Evolutionary conservation across 1,139 yeast species (phyloP), one percentile per base, ranked within the genome.

Genomic region (Suhomyces chickasaworum): DNA sequence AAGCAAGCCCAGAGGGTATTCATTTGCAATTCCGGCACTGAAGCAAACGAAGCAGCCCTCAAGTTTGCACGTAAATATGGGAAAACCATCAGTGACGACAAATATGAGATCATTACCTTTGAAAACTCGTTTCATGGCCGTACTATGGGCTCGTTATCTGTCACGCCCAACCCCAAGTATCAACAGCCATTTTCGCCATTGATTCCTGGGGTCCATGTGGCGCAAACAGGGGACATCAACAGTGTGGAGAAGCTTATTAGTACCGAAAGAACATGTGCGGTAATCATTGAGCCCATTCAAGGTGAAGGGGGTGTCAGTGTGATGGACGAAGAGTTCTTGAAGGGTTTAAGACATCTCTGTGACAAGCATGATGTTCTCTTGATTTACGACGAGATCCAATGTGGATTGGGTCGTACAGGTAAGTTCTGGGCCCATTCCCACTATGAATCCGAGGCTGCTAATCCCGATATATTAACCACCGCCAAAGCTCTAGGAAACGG

Each of bases 401-500:
- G 97, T 74, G 99, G 99, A 17, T 75, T 93, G 56, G 97, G 97
- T 17, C 84, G 99, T 65, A 76, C 96, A 0, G 99, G 99, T 37
- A 79, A 82, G 51, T 71, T 93, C 39, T 93, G 99, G 99, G 96
- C 98, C 0, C 99, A 93, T 63, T 74, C 84, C 31, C 71, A 78
- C 54, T 71, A 86, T 43, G 89, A 91, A 37, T 65, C 73, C 39
- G 87, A 81, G 50, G 41, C 40, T 3, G 96, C 93, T 0, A 95
- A 89, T 61, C 99, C 99, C 3, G 99, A 93, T 66, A 88, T 93
- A 52, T 66, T 93, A 46, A 91, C 99, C 23, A 81, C 86, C 77
- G 99, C 99, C 42, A 93, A 93, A 66, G 97, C 98, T 1, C 75
- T 93, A 37, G 99, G 99, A 49, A 93, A 93, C 61, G 99, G 99